A percentile compares a stretch with the other conserved stretches of the same genome.
Evolutionary conservation across 805 yeast species (phyloP).

Genomic region (Candida odintsovae): DNA sequence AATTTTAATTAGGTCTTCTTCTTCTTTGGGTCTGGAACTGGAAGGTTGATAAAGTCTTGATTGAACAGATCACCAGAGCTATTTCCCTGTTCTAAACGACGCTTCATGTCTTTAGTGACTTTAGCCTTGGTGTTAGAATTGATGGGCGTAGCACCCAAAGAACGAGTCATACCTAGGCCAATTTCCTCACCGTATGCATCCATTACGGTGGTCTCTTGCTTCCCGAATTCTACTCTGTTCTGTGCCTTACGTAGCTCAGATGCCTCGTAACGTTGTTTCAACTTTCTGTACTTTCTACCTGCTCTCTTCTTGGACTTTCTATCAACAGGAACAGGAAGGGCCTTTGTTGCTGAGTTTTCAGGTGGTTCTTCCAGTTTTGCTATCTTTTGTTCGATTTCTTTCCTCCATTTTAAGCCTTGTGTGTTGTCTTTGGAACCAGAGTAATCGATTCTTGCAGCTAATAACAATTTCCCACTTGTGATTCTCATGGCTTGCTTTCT

Average conservation of each 20-base stretch:
- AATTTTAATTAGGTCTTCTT: conserved; percentile 4
- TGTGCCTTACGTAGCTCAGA: conserved; percentile 80
- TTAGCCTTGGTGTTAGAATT: conserved; percentile 48
- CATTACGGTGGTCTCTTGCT: conserved; percentile 53
- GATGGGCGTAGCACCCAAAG: conserved; percentile 23
- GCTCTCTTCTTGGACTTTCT: conserved; percentile 78
- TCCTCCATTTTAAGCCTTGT: conserved; percentile 52
- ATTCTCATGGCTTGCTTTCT: conserved; percentile 71
- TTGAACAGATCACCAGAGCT: conserved; percentile 15
- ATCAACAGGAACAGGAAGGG: conserved; percentile 68
- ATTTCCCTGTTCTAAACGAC: conserved; percentile 31
- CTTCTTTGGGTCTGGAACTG: conserved; percentile 3
- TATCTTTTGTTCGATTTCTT: conserved; percentile 57
- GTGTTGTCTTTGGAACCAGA: conserved; percentile 34
- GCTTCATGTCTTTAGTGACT: conserved; percentile 55
- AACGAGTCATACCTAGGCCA: conserved; percentile 65
- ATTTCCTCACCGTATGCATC: conserved; percentile 76
- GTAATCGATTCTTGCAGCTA: conserved; percentile 81
- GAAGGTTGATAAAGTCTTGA: conserved; percentile 16
- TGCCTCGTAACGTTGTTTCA: conserved; percentile 73
- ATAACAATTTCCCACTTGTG: conserved; percentile 67
- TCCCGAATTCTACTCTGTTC: conserved; percentile 79
- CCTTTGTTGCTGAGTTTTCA: conserved; percentile 48
- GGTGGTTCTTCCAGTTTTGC: conserved; percentile 79
- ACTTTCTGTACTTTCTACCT: conserved; percentile 73